Conservation (phyloP, 1,284 basidiomycete genomes). For the Melampsora americana region DNA sequence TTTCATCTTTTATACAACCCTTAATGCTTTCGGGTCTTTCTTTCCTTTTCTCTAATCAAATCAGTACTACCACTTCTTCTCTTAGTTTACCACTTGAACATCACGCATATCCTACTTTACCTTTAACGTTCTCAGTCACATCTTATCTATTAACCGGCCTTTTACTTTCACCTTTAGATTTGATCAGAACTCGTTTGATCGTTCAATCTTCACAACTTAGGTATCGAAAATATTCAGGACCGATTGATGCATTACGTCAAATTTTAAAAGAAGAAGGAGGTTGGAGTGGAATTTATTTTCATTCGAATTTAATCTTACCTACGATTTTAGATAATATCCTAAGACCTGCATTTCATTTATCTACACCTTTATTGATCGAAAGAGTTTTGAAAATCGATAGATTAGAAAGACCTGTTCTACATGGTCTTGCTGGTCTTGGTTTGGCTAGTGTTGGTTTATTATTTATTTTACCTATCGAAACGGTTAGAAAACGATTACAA, state of each 20-base stretch:
- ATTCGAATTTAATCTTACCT: conserved; percentile 83
- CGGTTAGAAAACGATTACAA: conserved; percentile 82
- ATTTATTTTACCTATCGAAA: conserved; percentile 87
- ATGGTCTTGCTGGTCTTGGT: conserved; percentile 75
- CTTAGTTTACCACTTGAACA: conserved; percentile 62
- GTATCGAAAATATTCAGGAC: conserved; percentile 69
- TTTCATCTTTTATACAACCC: conserved; percentile 69
- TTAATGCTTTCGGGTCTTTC: conserved; percentile 64
- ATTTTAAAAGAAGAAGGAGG: conserved; percentile 84
- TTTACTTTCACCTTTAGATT: conserved; percentile 67
- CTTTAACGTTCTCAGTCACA: conserved; percentile 72
- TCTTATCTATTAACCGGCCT: conserved; percentile 68
- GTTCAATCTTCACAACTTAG: conserved; percentile 56
- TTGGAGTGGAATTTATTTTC: conserved; percentile 69
- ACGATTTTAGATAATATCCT: conserved; percentile 80
- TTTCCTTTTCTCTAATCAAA: conserved; percentile 48
- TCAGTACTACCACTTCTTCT: conserved; percentile 60
- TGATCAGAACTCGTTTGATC: conserved; percentile 77
- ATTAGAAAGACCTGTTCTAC: conserved; percentile 75
- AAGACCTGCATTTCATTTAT: conserved; percentile 65
- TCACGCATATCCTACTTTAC: conserved; percentile 61
- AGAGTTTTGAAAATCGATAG: conserved; percentile 68
- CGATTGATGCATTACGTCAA: conserved; percentile 68
- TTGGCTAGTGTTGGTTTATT: conserved; percentile 73
- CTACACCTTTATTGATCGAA: conserved; percentile 68